phyloP scores from a whole-genome alignment of 768 basidiomycete genomes.

The Dacryopinax spathularia region DNA sequence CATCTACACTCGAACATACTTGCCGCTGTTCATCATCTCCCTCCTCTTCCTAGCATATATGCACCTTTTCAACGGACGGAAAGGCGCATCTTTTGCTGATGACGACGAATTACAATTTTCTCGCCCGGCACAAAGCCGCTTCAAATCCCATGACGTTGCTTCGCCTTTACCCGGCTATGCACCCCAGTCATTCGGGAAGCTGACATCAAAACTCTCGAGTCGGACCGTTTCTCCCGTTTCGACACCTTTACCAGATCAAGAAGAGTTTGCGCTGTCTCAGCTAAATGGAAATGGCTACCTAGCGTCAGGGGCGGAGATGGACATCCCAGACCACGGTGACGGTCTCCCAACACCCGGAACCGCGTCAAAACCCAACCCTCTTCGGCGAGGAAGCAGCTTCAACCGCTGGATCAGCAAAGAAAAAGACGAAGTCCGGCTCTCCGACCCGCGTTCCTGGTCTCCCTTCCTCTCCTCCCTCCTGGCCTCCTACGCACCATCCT shows the following conservation, averaged over 20 bases:
- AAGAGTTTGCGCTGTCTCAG: not conserved
- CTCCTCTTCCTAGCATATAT: constrained; percentile 22
- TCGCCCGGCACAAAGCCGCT: not conserved
- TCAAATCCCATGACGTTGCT: not conserved
- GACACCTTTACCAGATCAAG: not conserved
- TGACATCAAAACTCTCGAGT: not conserved
- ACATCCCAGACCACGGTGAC: not conserved
- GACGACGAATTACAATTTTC: not conserved
- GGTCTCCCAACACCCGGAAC: not conserved
- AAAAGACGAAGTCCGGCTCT: not conserved
- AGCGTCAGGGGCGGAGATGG: not conserved
- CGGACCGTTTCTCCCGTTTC: not conserved
- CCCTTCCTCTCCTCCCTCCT: not conserved
- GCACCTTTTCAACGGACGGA: not conserved
- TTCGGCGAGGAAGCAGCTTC: constrained; percentile 1
- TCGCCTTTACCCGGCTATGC: not conserved
- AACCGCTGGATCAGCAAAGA: constrained; percentile 6
- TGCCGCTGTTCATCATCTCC: constrained; percentile 51
- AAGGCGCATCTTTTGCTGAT: not conserved
- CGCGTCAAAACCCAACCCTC: not conserved
- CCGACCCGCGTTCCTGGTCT: not conserved
- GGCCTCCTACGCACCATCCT: not conserved
- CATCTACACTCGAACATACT: constrained; percentile 60
- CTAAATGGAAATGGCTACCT: not conserved
- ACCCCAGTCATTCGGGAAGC: not conserved